phyloP scores from a whole-genome alignment of 2,329 filamentous ascomycete genomes.

The Cryoendolithus antarcticus region DNA sequence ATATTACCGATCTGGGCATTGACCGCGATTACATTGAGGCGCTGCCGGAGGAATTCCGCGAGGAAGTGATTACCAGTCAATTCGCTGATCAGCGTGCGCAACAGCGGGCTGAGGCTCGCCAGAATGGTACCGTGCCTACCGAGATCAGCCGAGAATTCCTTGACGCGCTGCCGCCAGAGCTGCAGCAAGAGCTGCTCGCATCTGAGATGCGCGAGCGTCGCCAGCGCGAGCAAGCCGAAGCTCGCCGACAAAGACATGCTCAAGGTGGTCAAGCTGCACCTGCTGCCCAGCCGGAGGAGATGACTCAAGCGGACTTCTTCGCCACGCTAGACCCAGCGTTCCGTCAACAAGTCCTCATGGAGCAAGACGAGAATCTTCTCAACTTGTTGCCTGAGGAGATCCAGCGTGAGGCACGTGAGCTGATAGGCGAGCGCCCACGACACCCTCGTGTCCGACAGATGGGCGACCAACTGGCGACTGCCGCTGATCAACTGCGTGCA shows the following conservation, averaged over 20 bases:
- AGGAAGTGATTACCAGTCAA: constrained; percentile 89
- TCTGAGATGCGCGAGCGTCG: constrained; percentile 83
- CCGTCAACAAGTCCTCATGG: constrained; percentile 75
- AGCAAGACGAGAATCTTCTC: constrained; percentile 69
- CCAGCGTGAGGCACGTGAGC: constrained; percentile 69
- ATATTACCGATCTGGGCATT: constrained; percentile 90
- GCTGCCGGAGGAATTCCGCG: constrained; percentile 91
- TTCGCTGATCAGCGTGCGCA: constrained; percentile 64
- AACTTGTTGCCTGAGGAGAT: constrained; percentile 74
- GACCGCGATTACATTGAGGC: constrained; percentile 90
- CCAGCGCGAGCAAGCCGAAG: constrained; percentile 72
- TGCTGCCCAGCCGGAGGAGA: constrained; percentile 55
- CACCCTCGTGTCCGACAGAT: constrained; percentile 6
- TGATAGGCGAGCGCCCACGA: constrained; percentile 39
- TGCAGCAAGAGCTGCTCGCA: constrained; percentile 79
- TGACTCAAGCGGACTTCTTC: constrained; percentile 87
- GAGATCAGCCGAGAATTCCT: constrained; percentile 90
- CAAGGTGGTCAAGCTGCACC: constrained; percentile 30
- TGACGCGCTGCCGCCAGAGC: constrained; percentile 78
- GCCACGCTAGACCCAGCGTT: constrained; percentile 77
- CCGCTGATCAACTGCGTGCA: constrained; percentile 3
- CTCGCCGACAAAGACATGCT: constrained; percentile 49
- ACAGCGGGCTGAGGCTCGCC: constrained; percentile 45
- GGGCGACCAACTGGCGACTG: constrained; percentile 1
- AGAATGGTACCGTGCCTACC: constrained; percentile 59